phyloP scores from a whole-genome alignment of 768 basidiomycete genomes.

The Boletus sp. region DNA sequence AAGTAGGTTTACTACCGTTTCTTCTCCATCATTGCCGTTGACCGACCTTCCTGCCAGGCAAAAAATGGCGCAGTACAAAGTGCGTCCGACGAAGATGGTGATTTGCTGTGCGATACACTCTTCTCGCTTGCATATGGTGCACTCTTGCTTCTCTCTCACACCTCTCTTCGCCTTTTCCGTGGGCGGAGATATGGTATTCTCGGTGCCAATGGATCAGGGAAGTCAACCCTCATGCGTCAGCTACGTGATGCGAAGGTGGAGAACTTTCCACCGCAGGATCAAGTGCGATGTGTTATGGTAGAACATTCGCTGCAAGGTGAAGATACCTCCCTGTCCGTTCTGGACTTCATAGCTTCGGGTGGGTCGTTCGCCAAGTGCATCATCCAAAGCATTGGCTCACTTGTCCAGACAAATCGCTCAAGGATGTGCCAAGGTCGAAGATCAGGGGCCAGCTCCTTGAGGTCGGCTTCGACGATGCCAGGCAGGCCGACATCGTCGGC shows the following conservation, averaged over 20 bases:
- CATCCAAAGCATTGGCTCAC: background rate
- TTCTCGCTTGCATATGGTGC: conserved; percentile 97
- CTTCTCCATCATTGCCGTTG: background rate
- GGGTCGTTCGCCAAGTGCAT: conserved; percentile 21
- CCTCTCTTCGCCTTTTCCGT: conserved; percentile 81
- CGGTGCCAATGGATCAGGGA: conserved; percentile 94
- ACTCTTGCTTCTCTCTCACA: conserved; percentile 90
- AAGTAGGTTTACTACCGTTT: conserved; percentile 37
- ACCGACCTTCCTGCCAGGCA: conserved; percentile 39
- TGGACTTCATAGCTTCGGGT: conserved; percentile 91
- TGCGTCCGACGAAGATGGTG: conserved; percentile 66
- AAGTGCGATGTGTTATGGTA: conserved; percentile 92
- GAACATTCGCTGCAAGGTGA: conserved; percentile 96
- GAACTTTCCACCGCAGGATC: conserved; percentile 87
- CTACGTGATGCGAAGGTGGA: conserved; percentile 93
- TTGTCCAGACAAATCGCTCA: conserved; percentile 62
- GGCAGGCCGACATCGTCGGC: conserved; percentile 82
- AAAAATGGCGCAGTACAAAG: conserved; percentile 47
- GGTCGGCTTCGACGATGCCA: conserved; percentile 87
- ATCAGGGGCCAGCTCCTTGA: conserved; percentile 77
- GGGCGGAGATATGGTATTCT: conserved; percentile 94
- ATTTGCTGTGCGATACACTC: conserved; percentile 85
- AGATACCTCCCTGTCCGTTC: conserved; percentile 74
- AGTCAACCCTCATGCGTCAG: conserved; percentile 94
- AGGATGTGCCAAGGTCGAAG: conserved; percentile 57